phyloP scores from a whole-genome alignment of 2,329 filamentous ascomycete genomes.

The Calcarisporium arbuscula region DNA sequence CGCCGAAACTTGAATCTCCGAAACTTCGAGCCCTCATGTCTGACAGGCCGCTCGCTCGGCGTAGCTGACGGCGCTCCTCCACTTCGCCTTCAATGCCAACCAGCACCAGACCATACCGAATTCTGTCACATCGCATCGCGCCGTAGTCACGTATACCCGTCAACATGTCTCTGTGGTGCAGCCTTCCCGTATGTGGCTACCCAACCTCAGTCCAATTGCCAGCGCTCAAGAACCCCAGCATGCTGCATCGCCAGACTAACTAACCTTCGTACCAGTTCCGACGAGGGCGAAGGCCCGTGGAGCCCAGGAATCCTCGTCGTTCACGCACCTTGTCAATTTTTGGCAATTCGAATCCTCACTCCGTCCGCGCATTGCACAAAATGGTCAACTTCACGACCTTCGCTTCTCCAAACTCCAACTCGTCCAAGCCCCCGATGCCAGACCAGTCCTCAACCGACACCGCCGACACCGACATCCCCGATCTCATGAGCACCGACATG shows the following conservation, averaged over 20 bases:
- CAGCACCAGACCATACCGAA: too few species aligned
- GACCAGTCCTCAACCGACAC: too few species aligned
- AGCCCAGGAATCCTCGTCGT: slow-evolving; percentile 20
- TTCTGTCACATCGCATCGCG: too few species aligned
- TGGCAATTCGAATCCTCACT: slow-evolving; percentile 26
- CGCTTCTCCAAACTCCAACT: slow-evolving; percentile 16
- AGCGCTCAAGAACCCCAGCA: neutral
- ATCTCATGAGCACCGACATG: slow-evolving; percentile 42
- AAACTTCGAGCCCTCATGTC: too few species aligned
- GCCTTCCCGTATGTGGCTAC: slow-evolving; percentile 16
- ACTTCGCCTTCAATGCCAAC: too few species aligned
- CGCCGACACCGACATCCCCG: slow-evolving; percentile 20
- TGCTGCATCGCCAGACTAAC: neutral
- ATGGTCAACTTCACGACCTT: slow-evolving; percentile 28
- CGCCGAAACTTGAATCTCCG: too few species aligned
- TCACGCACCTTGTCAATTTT: slow-evolving; percentile 33
- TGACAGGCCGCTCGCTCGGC: too few species aligned
- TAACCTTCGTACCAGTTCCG: slow-evolving; percentile 12
- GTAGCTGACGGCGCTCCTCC: too few species aligned
- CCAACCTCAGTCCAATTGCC: neutral
- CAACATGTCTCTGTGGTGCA: slow-evolving; percentile 16
- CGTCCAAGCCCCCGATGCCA: too few species aligned
- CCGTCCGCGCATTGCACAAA: slow-evolving; percentile 20
- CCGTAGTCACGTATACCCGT: neutral
- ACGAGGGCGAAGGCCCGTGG: slow-evolving; percentile 8